Evolutionary conservation across 2,329 filamentous ascomycete species (phyloP).

Genomic region (Alternaria brassicae): DNA sequence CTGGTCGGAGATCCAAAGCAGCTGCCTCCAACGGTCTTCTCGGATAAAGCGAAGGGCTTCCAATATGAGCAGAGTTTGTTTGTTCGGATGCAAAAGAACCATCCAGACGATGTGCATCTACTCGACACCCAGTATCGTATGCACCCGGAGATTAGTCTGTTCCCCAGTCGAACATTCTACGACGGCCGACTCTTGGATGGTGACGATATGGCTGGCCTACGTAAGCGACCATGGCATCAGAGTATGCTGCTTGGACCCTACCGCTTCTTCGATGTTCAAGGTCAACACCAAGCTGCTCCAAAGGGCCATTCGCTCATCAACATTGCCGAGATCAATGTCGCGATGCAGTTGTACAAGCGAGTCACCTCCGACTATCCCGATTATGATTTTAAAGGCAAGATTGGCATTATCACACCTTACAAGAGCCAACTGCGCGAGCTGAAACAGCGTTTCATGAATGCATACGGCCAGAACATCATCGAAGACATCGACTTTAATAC

Average conservation of each 20-base stretch:
- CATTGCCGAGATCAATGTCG: conserved; percentile 82
- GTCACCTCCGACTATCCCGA: conserved; percentile 74
- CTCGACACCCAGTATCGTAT: conserved; percentile 99
- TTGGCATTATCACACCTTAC: conserved; percentile 98
- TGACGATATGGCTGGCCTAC: conserved; percentile 77
- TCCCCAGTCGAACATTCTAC: conserved; percentile 92
- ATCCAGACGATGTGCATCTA: conserved; percentile 85
- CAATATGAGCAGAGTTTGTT: conserved; percentile 98
- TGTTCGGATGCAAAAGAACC: conserved; percentile 95
- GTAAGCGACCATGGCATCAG: conserved; percentile 83
- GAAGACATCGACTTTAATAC: conserved; percentile 96
- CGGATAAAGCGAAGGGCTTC: conserved; percentile 87
- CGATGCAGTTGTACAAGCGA: conserved; percentile 82
- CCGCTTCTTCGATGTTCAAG: conserved; percentile 95
- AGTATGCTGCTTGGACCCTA: conserved; percentile 86
- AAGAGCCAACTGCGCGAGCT: conserved; percentile 89
- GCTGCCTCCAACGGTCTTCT: conserved; percentile 92
- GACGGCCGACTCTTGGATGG: conserved; percentile 87
- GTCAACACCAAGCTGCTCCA: conserved; percentile 80
- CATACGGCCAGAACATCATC: conserved; percentile 77
- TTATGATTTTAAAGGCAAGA: conserved; percentile 78
- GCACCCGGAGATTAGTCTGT: conserved; percentile 94
- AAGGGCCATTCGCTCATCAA: conserved; percentile 92
- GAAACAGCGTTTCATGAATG: conserved; percentile 73
- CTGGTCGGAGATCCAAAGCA: conserved; percentile 98